These are phyloP conservation scores for Ambispora gerdemannii DNA, from an alignment of 192 early-diverging fungal genomes.

Conservation along the genomic window DNA sequence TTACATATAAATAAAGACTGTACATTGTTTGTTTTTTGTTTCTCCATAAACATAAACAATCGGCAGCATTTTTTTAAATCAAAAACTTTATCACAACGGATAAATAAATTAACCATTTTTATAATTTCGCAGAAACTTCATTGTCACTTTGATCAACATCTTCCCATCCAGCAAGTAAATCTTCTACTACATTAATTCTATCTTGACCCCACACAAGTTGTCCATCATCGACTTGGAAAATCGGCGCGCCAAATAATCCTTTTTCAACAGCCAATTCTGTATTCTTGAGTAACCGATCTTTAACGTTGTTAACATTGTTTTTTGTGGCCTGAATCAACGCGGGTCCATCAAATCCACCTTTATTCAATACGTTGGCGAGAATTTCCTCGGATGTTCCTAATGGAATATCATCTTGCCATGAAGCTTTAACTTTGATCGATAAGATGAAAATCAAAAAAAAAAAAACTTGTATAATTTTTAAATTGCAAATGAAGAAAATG, in stretches of 20 bases:
- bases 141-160: too few species aligned
- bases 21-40: too few species aligned
- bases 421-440: constrained; percentile 23
- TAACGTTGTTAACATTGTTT: constrained; percentile 25
- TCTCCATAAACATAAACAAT: too few species aligned
- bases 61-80: too few species aligned
- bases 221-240: constrained; percentile 30
- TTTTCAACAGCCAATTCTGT: constrained; percentile 18
- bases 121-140: too few species aligned
- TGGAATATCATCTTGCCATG: constrained; percentile 22
- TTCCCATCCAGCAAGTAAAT: constrained; percentile 13
- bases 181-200: constrained; percentile 12
- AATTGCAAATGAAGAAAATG: not conserved
- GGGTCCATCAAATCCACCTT: constrained; percentile 28
- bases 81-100: too few species aligned
- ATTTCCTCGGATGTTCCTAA: constrained; percentile 2
- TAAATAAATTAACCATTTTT: too few species aligned
- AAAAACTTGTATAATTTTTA: too few species aligned
- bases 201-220: constrained; percentile 31
- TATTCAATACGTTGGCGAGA: constrained; percentile 4
- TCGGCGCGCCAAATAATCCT: constrained; percentile 27
- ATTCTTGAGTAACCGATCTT: constrained; percentile 22
- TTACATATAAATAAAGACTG: too few species aligned
- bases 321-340: constrained; percentile 1
- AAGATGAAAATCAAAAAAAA: too few species aligned